phyloP scores from a whole-genome alignment of 1,284 basidiomycete species.

The Mycocalia duriaeana region DNA sequence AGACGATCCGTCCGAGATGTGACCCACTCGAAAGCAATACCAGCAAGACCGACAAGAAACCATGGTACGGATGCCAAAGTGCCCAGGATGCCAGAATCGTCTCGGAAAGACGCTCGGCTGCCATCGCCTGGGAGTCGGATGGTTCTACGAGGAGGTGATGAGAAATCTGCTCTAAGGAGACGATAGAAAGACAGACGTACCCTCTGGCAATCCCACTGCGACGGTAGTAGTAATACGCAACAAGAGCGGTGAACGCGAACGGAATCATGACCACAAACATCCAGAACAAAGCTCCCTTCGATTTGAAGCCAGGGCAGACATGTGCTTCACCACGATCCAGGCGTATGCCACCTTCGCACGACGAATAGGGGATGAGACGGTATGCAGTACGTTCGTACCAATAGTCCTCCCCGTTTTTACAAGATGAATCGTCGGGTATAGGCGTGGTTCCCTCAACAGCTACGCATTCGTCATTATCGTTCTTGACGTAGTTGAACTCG shows the following conservation, averaged over 20 bases:
- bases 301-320: constrained; percentile 72
- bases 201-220: constrained; percentile 66
- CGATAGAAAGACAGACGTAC: constrained; percentile 39
- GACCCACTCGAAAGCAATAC: constrained; percentile 69
- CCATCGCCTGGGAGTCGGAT: constrained; percentile 72
- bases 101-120: constrained; percentile 34
- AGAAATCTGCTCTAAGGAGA: background rate
- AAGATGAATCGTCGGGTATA: constrained; percentile 56
- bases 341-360: constrained; percentile 72
- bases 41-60: constrained; percentile 76
- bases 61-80: constrained; percentile 83
- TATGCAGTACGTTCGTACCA: constrained; percentile 93
- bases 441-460: constrained; percentile 65
- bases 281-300: constrained; percentile 81
- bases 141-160: constrained; percentile 37
- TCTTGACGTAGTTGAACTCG: constrained; percentile 85
- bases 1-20: constrained; percentile 40
- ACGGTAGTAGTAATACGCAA: constrained; percentile 77
- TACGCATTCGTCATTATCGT: constrained; percentile 68
- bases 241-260: constrained; percentile 66
- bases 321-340: constrained; percentile 72
- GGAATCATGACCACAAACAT: constrained; percentile 70
- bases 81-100: constrained; percentile 50
- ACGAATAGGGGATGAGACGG: constrained; percentile 83
- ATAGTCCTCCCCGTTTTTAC: constrained; percentile 58